Evolutionary conservation across 495 filamentous ascomycete genomes (phyloP).

Genomic region (Penicillium daleae): DNA sequence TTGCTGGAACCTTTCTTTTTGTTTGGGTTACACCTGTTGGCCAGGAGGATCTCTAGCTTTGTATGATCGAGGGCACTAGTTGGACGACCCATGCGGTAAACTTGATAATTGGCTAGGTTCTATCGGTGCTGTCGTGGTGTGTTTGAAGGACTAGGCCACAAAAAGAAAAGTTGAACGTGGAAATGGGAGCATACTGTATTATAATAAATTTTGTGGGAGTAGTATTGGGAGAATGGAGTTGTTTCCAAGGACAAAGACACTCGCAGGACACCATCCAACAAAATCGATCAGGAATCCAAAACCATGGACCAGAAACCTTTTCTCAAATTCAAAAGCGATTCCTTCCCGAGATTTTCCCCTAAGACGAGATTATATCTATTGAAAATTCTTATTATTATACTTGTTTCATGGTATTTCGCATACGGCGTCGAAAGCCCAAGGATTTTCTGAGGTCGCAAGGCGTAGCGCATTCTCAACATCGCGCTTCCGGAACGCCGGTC

Average conservation of each 20-base stretch:
- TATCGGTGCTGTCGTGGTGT: neutral
- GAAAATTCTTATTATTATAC: neutral
- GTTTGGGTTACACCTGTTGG: neutral
- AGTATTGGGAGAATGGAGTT: neutral
- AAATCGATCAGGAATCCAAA: neutral
- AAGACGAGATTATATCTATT: neutral
- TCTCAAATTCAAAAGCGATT: too few species aligned
- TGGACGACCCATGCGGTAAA: neutral
- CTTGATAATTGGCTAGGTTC: neutral
- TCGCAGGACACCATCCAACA: neutral
- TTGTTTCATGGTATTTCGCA: neutral
- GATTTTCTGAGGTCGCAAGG: slow-evolving; percentile 25
- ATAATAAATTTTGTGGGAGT: neutral
- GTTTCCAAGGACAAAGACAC: neutral
- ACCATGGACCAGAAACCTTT: neutral
- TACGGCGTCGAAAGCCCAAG: slow-evolving; percentile 17
- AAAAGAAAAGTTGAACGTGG: neutral
- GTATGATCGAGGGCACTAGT: neutral
- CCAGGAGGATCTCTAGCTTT: neutral
- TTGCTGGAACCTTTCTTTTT: neutral
- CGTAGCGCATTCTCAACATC: slow-evolving; percentile 35
- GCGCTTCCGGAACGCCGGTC: slow-evolving; percentile 32
- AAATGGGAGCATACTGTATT: neutral
- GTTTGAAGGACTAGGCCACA: neutral
- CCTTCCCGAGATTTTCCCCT: too few species aligned